A percentile compares a stretch with the other conserved stretches of the same genome.
Conservation (phyloP, 306 rosid species). For the Neltuma alba region DNA sequence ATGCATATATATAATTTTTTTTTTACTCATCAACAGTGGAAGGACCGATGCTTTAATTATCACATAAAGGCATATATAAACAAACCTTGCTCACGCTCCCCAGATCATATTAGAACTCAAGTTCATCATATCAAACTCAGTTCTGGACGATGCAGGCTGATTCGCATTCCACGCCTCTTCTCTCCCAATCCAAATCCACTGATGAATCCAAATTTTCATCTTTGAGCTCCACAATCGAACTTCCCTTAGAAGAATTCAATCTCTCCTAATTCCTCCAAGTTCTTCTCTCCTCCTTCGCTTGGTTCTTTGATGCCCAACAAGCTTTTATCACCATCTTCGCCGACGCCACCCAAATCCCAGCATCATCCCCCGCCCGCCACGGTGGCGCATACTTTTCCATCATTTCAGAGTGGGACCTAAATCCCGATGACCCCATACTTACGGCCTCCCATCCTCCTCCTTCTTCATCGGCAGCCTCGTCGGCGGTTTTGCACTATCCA, state of each 20-base stretch:
- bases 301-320: constrained; percentile 49
- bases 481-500: constrained; percentile 43
- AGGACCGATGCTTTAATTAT: too few relatives aligned
- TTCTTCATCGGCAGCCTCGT: constrained; percentile 41
- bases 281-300: constrained; percentile 38
- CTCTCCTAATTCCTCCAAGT: constrained; percentile 26
- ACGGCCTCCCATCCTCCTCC: constrained; percentile 58
- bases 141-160: too few relatives aligned
- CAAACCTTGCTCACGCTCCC: too few relatives aligned
- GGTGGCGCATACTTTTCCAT: constrained; percentile 30
- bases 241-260: too few relatives aligned
- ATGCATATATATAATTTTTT: too few relatives aligned
- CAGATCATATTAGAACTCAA: background rate
- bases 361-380: background rate
- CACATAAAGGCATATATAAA: too few relatives aligned
- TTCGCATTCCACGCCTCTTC: too few relatives aligned
- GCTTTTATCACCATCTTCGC: constrained; percentile 47
- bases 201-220: too few relatives aligned
- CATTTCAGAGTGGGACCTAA: constrained; percentile 56
- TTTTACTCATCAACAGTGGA: too few relatives aligned
- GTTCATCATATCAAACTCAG: background rate
- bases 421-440: constrained; percentile 41
- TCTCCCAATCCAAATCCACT: too few relatives aligned
- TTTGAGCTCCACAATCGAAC: too few relatives aligned
- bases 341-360: constrained; percentile 37